Evolutionary conservation across 345 rosid species (phyloP).

Genomic region (Citrus sinensis): DVS_A1.0 CM039168.1:27405501-27406000

Average conservation of each 20-base stretch:
- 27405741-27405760: conserved; percentile 22
- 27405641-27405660: background rate
- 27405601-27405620: conserved; percentile 85
- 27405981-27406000: conserved; percentile 93
- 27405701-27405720: background rate
- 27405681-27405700: background rate
- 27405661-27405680: background rate
- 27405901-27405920: background rate
- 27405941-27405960: conserved; percentile 89
- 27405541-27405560: background rate
- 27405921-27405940: conserved; percentile 90
- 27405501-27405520: conserved; percentile 6
- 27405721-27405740: background rate
- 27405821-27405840: conserved; percentile 24
- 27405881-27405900: background rate
- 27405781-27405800: conserved; percentile 91
- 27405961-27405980: conserved; percentile 81
- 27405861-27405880: background rate
- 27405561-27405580: conserved; percentile 79
- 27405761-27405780: conserved; percentile 91
- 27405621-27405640: conserved; percentile 78
- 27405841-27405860: conserved; percentile 2
- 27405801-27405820: conserved; percentile 95
- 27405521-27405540: conserved; percentile 5
- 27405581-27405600: conserved; percentile 97